phyloP scores from a whole-genome alignment of 208 protist species.

The Vickermania ingenoplastis region DNA sequence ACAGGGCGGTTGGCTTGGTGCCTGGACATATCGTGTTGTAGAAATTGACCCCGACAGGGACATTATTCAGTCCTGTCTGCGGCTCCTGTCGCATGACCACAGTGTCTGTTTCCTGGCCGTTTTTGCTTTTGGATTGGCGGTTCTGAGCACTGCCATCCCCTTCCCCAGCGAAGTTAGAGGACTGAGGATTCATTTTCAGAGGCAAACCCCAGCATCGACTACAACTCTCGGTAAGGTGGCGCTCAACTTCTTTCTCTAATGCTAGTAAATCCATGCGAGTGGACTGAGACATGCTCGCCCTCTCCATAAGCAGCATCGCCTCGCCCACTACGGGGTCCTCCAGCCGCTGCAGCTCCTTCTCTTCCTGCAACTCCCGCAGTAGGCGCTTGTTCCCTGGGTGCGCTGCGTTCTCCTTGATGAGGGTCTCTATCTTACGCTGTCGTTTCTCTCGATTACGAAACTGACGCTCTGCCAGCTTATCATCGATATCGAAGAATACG shows the following conservation, averaged over 20 bases:
- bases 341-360: slow-evolving; percentile 2
- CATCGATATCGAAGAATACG: slow-evolving; percentile 15
- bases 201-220: slow-evolving; percentile 29
- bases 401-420: slow-evolving; percentile 5
- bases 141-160: not conserved
- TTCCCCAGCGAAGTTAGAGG: slow-evolving; percentile 10
- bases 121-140: not conserved
- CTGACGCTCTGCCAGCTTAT: not conserved
- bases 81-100: not conserved
- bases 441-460: slow-evolving; percentile 1
- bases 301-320: slow-evolving; percentile 29
- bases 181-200: slow-evolving; percentile 12
- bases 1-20: slow-evolving; percentile 7
- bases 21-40: slow-evolving; percentile 4
- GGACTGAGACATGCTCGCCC: slow-evolving; percentile 18
- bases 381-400: slow-evolving; percentile 8
- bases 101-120: slow-evolving; percentile 2
- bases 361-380: slow-evolving; percentile 9
- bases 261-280: slow-evolving; percentile 22
- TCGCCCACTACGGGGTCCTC: slow-evolving; percentile 16
- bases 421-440: slow-evolving; percentile 6
- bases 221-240: slow-evolving; percentile 8
- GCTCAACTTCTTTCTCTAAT: slow-evolving; percentile 26
- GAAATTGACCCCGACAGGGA: slow-evolving; percentile 3
- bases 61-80: not conserved